A percentile compares a stretch with the other conserved stretches of the same genome.
Conservation (phyloP, 345 rosid genomes). For the Dimocarpus longan region DNA sequence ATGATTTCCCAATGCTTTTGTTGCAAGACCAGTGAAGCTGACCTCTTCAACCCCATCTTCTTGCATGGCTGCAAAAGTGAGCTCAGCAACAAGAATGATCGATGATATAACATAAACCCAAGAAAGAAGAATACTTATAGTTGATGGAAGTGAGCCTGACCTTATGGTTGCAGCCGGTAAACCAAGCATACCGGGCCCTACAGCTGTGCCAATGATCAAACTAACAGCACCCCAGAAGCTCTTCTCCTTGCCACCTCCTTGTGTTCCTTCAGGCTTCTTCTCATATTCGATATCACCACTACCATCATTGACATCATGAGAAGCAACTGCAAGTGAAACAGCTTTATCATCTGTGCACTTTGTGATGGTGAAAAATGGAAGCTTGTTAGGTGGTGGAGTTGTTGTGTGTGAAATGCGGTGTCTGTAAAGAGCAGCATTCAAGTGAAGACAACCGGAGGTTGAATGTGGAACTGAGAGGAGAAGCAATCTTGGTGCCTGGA, state of each 20-base stretch:
- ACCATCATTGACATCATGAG: constrained; percentile 25
- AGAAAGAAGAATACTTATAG: constrained; percentile 58
- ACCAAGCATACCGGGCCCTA: constrained; percentile 92
- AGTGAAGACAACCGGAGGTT: constrained; percentile 11
- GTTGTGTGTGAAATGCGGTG: constrained; percentile 5
- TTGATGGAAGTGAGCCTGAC: constrained; percentile 78
- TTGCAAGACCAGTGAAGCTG: constrained; percentile 85
- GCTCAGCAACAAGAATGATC: constrained; percentile 84
- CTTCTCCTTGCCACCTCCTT: constrained; percentile 35
- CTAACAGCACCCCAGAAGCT: constrained; percentile 93
- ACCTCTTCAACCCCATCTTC: constrained; percentile 81
- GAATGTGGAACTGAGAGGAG: constrained; percentile 5
- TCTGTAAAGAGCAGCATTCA: not conserved
- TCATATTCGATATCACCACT: constrained; percentile 17
- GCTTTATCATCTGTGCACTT: constrained; percentile 29
- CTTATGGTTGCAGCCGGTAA: constrained; percentile 82
- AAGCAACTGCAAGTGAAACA: constrained; percentile 15
- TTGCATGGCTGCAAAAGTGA: constrained; percentile 82
- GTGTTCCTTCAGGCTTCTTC: constrained; percentile 23
- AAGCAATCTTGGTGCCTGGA: constrained; percentile 11
- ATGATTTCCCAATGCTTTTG: constrained; percentile 64
- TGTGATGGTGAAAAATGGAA: constrained; percentile 6
- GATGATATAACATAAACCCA: constrained; percentile 90
- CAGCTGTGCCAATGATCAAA: constrained; percentile 91
- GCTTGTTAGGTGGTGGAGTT: not conserved